A percentile compares a stretch with the other conserved stretches of the same genome.
Conservation (phyloP, 371 early-diverging fungal genomes). For the Rhizopus stolonifer region DNA sequence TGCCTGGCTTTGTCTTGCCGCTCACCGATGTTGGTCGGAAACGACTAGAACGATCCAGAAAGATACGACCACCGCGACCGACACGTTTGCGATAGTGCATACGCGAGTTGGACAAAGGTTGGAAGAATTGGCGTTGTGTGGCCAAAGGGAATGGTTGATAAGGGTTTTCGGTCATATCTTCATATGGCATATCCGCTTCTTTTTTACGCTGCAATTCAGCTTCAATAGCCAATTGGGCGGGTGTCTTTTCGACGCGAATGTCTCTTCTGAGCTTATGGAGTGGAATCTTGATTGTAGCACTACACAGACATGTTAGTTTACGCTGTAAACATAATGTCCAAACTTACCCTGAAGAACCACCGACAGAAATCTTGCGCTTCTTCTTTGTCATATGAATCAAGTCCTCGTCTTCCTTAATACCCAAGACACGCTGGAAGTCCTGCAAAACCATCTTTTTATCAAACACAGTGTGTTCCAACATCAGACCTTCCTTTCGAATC, state of each 20-base stretch:
- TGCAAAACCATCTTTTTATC: slow-evolving; percentile 55
- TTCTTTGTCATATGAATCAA: slow-evolving; percentile 35
- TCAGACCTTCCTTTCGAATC: slow-evolving; percentile 66
- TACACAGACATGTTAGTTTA: slow-evolving; percentile 12
- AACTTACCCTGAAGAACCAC: slow-evolving; percentile 35
- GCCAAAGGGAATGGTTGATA: slow-evolving; percentile 49
- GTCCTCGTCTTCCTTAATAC: slow-evolving; percentile 57
- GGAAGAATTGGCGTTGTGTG: slow-evolving; percentile 38
- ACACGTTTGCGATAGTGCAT: slow-evolving; percentile 51
- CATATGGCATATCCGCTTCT: slow-evolving; percentile 55
- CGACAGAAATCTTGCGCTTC: slow-evolving; percentile 32
- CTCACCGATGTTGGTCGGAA: slow-evolving; percentile 17
- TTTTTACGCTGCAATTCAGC: slow-evolving; percentile 54
- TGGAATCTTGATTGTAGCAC: slow-evolving; percentile 59
- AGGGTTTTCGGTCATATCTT: slow-evolving; percentile 56
- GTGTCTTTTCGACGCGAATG: slow-evolving; percentile 35
- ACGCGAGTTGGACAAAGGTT: slow-evolving; percentile 24
- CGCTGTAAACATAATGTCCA: neutral
- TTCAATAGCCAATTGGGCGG: slow-evolving; percentile 43
- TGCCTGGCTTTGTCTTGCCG: slow-evolving; percentile 32
- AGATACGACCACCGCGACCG: slow-evolving; percentile 64
- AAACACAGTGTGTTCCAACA: slow-evolving; percentile 65
- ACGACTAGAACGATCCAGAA: slow-evolving; percentile 50
- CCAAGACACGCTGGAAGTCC: slow-evolving; percentile 53
- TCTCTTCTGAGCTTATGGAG: slow-evolving; percentile 47